A percentile compares a stretch with the other conserved stretches of the same genome.
phyloP scores from a whole-genome alignment of 2,329 filamentous ascomycete species.

The Scedosporium boydii region DNA sequence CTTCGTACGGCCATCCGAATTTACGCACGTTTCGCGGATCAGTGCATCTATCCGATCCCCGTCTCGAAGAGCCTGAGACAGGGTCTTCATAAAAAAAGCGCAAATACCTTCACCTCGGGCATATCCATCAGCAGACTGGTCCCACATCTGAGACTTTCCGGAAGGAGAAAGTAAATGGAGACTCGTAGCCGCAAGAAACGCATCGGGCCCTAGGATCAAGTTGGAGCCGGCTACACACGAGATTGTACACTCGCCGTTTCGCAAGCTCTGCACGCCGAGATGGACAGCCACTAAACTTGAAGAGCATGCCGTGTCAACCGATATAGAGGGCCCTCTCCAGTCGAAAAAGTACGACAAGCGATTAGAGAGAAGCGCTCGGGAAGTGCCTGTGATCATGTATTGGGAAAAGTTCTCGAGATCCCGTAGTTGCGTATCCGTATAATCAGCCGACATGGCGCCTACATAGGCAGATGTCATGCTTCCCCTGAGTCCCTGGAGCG shows the following conservation, averaged over 20 bases:
- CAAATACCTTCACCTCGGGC: conserved; percentile 31
- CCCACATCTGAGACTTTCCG: conserved; percentile 21
- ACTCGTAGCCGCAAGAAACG: conserved; percentile 14
- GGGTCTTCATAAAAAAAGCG: conserved; percentile 26
- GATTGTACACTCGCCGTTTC: conserved; percentile 16
- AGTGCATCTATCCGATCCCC: conserved; percentile 27
- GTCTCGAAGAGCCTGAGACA: conserved; percentile 30
- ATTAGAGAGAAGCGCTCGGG: conserved; percentile 44
- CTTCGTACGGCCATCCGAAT: conserved; percentile 26
- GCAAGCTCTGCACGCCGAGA: conserved; percentile 20
- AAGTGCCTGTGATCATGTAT: conserved; percentile 37
- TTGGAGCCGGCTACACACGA: conserved; percentile 12
- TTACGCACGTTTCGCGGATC: conserved; percentile 22
- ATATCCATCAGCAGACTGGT: conserved; percentile 29
- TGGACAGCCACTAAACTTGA: conserved; percentile 23
- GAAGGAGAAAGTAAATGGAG: conserved; percentile 18
- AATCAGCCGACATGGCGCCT: conserved; percentile 15
- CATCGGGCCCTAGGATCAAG: conserved; percentile 13
- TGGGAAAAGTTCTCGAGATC: conserved; percentile 21
- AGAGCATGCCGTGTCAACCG: conserved; percentile 26
- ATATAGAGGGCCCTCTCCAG: conserved; percentile 22
- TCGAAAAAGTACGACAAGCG: conserved; percentile 36
- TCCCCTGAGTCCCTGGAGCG: conserved; percentile 13
- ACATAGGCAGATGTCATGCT: conserved; percentile 19
- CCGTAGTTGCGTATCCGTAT: conserved; percentile 12